Evolutionary conservation across 164 flowering plant species (phyloP).

Genomic region (Vitis rotundifolia): DNA sequence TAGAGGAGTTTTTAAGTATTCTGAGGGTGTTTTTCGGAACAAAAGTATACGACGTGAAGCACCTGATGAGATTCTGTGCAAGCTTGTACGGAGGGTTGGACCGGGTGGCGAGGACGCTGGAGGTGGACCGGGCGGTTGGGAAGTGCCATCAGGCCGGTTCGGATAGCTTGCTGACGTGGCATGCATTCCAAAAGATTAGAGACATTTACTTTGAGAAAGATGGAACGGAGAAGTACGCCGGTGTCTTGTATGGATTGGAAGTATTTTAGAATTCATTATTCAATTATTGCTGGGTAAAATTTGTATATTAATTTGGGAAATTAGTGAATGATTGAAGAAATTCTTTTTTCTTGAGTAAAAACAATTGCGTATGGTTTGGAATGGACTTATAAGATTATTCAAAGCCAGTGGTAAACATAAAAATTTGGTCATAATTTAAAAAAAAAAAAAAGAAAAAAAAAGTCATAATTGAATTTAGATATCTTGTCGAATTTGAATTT

Average conservation of each 20-base stretch:
- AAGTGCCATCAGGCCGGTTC: conserved; percentile 63
- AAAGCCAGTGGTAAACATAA: too few species aligned
- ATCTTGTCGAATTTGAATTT: too few species aligned
- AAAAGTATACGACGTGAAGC: conserved; percentile 54
- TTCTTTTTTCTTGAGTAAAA: neutral
- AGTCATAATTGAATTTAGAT: too few species aligned
- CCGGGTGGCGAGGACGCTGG: conserved; percentile 43
- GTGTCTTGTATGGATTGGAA: conserved; percentile 57
- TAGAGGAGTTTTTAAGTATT: conserved; percentile 32
- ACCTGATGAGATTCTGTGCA: conserved; percentile 45
- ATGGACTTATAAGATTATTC: too few species aligned
- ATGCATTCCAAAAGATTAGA: conserved; percentile 50
- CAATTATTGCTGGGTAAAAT: neutral
- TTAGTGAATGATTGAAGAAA: neutral
- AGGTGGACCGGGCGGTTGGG: conserved; percentile 50
- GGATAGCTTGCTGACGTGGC: conserved; percentile 59
- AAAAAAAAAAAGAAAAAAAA: too few species aligned
- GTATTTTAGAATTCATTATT: conserved; percentile 13
- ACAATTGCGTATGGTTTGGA: neutral
- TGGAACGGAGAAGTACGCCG: conserved; percentile 45
- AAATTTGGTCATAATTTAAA: too few species aligned
- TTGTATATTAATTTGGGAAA: neutral
- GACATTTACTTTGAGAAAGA: conserved; percentile 30
- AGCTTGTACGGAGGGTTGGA: conserved; percentile 67
- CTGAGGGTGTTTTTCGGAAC: conserved; percentile 43